Base-by-base conservation (phyloP, 1,139 yeast genomes). In the Scheffersomyces insectosa region DNA sequence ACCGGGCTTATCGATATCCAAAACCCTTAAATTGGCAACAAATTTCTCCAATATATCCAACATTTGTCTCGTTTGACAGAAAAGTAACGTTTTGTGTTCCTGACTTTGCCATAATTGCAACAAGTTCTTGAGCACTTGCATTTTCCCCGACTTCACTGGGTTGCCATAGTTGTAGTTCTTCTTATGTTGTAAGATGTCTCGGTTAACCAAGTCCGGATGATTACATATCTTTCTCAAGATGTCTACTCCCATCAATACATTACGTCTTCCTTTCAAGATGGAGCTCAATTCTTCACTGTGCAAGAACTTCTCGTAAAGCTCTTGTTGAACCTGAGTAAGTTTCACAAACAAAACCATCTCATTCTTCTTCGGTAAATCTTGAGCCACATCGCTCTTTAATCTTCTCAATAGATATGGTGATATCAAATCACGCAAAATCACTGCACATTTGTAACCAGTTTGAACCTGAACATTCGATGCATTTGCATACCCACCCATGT, bases 401-500 rank as follows among this genome's bases (percentile, higher is more conserved):
- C 99, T 70, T 49, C 99, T 72, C 39, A 93, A 66, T 46, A 93
- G 67, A 61, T 91, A 93, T 0, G 99, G 99, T 2, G 96, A 82
- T 7, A 93, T 89, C 53, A 93, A 66, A 55, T 93, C 97, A 42
- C 96, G 74, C 40, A 93, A 66, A 2, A 93, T 85, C 7, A 91
- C 95, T 0, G 99, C 99, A 70, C 98, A 93, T 61, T 90, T 90
- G 60, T 88, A 91, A 1, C 98, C 97, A 0, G 98, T 85, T 60
- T 93, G 98, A 0, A 95, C 98, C 59, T 95, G 98, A 4, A 93
- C 81, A 62, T 93, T 93, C 1, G 95, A 84, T 0, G 99, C 99
- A 68, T 93, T 93, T 2, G 99, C 96, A 64, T 95, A 93, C 0
- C 99, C 99, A n/a, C 99, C 99, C 65, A 88, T 79, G 57, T 90